Conservation (phyloP, 2,329 filamentous ascomycete species). For the Tolypocladium pustulatum region DNA sequence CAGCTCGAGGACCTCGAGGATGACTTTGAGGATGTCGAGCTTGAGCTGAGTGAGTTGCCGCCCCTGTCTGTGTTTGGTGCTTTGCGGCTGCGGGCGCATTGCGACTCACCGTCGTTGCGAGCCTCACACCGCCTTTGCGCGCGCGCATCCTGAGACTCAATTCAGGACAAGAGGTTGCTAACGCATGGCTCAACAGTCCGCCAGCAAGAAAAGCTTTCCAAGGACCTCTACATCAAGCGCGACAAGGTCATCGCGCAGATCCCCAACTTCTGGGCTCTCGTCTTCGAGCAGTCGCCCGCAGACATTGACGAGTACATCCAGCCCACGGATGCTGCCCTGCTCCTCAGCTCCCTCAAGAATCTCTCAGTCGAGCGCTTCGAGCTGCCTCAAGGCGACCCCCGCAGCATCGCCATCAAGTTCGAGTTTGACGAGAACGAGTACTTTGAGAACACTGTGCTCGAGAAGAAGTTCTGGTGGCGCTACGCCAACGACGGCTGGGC, state of each 20-base stretch:
- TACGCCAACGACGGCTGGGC: constrained; percentile 56
- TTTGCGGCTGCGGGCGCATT: background rate
- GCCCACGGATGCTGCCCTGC: constrained; percentile 63
- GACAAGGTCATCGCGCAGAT: constrained; percentile 60
- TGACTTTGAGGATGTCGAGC: constrained; percentile 75
- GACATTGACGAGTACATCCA: constrained; percentile 86
- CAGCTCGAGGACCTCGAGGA: constrained; percentile 71
- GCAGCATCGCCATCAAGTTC: constrained; percentile 67
- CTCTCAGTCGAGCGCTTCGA: constrained; percentile 75
- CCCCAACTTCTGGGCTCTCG: constrained; percentile 87
- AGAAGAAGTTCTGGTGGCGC: constrained; percentile 90
- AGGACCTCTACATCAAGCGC: constrained; percentile 68
- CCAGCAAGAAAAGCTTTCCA: constrained; percentile 57
- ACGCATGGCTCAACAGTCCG: constrained; percentile 43
- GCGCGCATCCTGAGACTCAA: background rate
- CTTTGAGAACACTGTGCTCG: constrained; percentile 67
- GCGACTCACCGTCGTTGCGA: background rate
- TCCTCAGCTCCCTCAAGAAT: constrained; percentile 56
- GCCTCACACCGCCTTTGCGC: background rate
- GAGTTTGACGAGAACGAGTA: constrained; percentile 73
- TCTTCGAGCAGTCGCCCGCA: constrained; percentile 75
- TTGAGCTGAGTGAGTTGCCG: constrained; percentile 61
- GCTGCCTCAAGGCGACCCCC: constrained; percentile 65
- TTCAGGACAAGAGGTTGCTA: background rate
- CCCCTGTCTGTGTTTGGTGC: background rate